phyloP scores from a whole-genome alignment of 2,329 filamentous ascomycete genomes.

The Cyphellophora attinorum region DNA sequence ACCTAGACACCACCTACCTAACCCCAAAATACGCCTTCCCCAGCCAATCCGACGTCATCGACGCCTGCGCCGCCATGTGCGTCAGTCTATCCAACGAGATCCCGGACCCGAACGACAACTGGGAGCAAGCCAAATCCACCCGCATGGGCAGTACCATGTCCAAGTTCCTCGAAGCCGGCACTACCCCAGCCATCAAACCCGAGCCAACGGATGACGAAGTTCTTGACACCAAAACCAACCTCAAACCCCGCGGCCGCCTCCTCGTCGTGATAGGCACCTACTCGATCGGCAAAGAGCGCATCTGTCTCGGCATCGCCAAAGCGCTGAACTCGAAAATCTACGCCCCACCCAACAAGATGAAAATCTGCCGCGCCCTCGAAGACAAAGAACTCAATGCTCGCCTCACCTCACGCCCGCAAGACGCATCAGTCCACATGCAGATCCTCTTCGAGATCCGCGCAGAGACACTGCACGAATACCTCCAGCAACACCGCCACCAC shows the following conservation, averaged over 20 bases:
- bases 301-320: slow-evolving; percentile 84
- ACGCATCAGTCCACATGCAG: slow-evolving; percentile 97
- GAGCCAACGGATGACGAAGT: slow-evolving; percentile 26
- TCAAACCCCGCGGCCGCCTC: slow-evolving; percentile 51
- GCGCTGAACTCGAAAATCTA: slow-evolving; percentile 84
- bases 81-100: slow-evolving; percentile 62
- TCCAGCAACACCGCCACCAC: slow-evolving; percentile 66
- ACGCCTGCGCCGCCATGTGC: slow-evolving; percentile 79
- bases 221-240: slow-evolving; percentile 17
- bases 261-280: slow-evolving; percentile 94
- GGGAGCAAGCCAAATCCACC: slow-evolving; percentile 47
- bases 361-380: slow-evolving; percentile 74
- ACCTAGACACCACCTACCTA: slow-evolving; percentile 93
- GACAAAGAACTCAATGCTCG: slow-evolving; percentile 70
- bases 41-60: slow-evolving; percentile 75
- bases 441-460: slow-evolving; percentile 87
- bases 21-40: slow-evolving; percentile 95
- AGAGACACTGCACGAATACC: slow-evolving; percentile 82
- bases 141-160: slow-evolving; percentile 46
- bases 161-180: slow-evolving; percentile 47
- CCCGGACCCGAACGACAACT: slow-evolving; percentile 45
- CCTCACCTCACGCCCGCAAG: slow-evolving; percentile 68
- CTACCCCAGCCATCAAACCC: slow-evolving; percentile 10
- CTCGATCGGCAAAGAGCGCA: slow-evolving; percentile 93
- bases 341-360: slow-evolving; percentile 71